Evolutionary conservation across 23 red algal species (phyloP), one percentile per base, ranked within the genome.

Genomic region (Gracilariopsis chorda): DNA sequence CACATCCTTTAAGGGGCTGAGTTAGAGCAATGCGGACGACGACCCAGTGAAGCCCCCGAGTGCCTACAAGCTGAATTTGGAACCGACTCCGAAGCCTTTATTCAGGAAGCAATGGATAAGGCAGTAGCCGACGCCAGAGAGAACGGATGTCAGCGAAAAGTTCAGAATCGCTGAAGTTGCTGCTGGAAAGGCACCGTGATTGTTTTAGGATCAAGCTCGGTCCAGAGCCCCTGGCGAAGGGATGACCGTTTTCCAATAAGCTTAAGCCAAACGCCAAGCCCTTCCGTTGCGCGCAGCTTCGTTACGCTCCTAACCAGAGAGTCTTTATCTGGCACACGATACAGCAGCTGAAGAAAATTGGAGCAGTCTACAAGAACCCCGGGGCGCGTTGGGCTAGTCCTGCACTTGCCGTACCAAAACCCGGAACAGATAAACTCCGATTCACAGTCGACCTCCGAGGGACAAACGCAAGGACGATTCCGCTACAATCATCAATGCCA

Each of bases 291-390:
- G 23, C 79, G 8, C 48, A 81, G 47, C 29, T n/a, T n/a, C 48
- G 53, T 28, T 59, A 81, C 49, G 49, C 30, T 1, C 48, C 4
- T 13, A 43, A 43, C 35, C 77, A 58, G 48, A 11, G 28, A 53
- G 33, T 51, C 3, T 81, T 81, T 37, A 81, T 81, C 47, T 51
- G 13, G 4, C 37, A 59, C 53, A 81, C 48, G 10, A 81, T 81
- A 3, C 4, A 3, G 30, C 7, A 61, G 43, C 32, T 81, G 2
- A 48, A 81, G 53, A 59, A 81, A 37, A 61, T 81, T 21, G 77
- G 77, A 2, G 77, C 77, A 2, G 77, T 81, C 6, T 81, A 59
- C 30, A 58, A 59, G 58, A 81, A 81, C 47, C 77, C 77, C 30
- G 16, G 3, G 3, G 46, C 48, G 2, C 14, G 33, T 39, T 81